Conservation (phyloP, 2,329 filamentous ascomycete species). For the Fusarium sacchari region DNA sequence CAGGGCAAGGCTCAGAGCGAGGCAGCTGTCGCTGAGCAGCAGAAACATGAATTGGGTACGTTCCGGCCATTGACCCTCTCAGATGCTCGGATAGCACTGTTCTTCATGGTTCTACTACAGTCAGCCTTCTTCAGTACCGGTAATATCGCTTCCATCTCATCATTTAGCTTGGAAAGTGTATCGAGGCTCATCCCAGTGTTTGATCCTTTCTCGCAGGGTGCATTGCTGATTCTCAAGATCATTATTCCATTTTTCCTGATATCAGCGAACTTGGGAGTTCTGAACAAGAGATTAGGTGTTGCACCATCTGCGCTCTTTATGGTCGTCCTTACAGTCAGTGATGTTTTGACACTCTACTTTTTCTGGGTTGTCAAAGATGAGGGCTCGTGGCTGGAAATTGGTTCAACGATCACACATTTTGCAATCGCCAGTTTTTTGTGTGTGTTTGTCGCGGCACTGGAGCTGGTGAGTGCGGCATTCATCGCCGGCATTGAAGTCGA, state of each 20-base stretch:
- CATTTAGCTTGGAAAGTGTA: slow-evolving; percentile 93
- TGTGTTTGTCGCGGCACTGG: slow-evolving; percentile 88
- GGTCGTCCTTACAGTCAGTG: slow-evolving; percentile 90
- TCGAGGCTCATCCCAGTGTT: slow-evolving; percentile 89
- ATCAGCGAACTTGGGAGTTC: slow-evolving; percentile 90
- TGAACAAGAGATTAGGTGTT: slow-evolving; percentile 85
- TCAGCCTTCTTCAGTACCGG: slow-evolving; percentile 97
- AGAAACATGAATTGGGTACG: slow-evolving; percentile 23
- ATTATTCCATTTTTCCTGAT: slow-evolving; percentile 94
- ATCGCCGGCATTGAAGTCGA: slow-evolving; percentile 81
- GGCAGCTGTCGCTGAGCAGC: slow-evolving; percentile 10
- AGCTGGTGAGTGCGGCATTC: slow-evolving; percentile 85
- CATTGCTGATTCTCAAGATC: slow-evolving; percentile 86
- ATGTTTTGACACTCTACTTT: slow-evolving; percentile 93
- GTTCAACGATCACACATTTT: slow-evolving; percentile 96
- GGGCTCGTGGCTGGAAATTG: slow-evolving; percentile 97
- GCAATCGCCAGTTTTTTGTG: slow-evolving; percentile 89
- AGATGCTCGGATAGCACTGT: slow-evolving; percentile 89
- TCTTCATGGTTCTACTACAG: slow-evolving; percentile 95
- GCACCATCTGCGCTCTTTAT: slow-evolving; percentile 92
- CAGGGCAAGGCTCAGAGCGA: slow-evolving; percentile 39
- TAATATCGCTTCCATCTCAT: slow-evolving; percentile 92
- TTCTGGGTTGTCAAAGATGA: slow-evolving; percentile 98
- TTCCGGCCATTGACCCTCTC: slow-evolving; percentile 78
- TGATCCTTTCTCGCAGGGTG: slow-evolving; percentile 90